Conservation (phyloP, 495 filamentous ascomycete genomes). For the Hypoxylon subgilvum region DNA sequence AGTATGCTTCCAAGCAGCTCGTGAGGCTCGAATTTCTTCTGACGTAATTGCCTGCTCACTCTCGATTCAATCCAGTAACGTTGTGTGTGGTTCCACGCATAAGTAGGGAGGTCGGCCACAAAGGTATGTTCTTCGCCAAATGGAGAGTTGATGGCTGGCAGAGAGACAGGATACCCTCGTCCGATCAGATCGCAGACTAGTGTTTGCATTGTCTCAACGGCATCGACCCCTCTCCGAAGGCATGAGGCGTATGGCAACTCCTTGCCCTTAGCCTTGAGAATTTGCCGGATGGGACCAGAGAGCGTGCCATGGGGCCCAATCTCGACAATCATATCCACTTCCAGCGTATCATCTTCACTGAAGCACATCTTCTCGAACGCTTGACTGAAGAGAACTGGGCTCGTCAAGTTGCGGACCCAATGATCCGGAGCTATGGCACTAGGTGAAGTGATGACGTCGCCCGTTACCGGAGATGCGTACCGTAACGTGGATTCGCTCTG, state of each 20-base stretch:
- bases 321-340: constrained; percentile 37
- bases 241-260: constrained; percentile 17
- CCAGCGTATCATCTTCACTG: not conserved
- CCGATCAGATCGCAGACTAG: constrained; percentile 7
- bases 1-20: constrained; percentile 48
- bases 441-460: not conserved
- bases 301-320: constrained; percentile 53
- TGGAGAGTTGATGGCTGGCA: not conserved
- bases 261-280: not conserved
- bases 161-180: not conserved
- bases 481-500: constrained; percentile 41
- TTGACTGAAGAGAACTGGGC: constrained; percentile 48
- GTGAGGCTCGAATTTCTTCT: constrained; percentile 38
- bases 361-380: constrained; percentile 40
- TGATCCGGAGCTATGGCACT: constrained; percentile 35
- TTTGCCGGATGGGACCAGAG: constrained; percentile 35
- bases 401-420: constrained; percentile 50
- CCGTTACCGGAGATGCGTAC: constrained; percentile 36
- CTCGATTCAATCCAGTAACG: constrained; percentile 50
- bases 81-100: constrained; percentile 51
- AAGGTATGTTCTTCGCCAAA: constrained; percentile 34
- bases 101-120: constrained; percentile 25
- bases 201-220: constrained; percentile 26
- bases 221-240: constrained; percentile 14
- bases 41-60: constrained; percentile 22